Percentiles rank a stretch among this genome's conserved stretches.
These are phyloP conservation scores for Annulohypoxylon moriforme DNA, from an alignment of 495 filamentous ascomycete genomes.

Conservation along the genomic window DNA sequence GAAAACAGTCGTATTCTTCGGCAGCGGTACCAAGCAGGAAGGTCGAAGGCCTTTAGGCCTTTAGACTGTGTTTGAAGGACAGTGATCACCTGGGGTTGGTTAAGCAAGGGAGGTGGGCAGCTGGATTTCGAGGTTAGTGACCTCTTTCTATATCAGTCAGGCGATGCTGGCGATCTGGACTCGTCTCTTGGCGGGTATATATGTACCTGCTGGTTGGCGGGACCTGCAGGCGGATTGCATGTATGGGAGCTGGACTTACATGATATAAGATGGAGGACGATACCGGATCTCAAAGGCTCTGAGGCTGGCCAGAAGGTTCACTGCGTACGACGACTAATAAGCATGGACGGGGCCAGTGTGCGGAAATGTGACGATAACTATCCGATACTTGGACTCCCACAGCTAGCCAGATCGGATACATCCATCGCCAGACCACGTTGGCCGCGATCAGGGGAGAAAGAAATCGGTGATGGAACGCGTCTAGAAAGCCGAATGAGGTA, in stretches of 20 bases:
- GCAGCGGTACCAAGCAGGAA: slow-evolving; percentile 8
- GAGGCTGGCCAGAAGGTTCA: slow-evolving; percentile 23
- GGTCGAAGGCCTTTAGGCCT: slow-evolving; percentile 11
- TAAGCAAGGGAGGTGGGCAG: slow-evolving; percentile 13
- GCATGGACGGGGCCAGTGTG: slow-evolving; percentile 28
- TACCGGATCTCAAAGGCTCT: neutral
- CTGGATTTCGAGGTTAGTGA: slow-evolving; percentile 18
- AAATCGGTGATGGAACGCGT: slow-evolving; percentile 20
- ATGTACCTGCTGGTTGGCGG: slow-evolving; percentile 27
- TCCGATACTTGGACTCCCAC: slow-evolving; percentile 16
- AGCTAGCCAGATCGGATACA: slow-evolving; percentile 11
- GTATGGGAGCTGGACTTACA: slow-evolving; percentile 24
- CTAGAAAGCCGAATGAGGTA: slow-evolving; percentile 27
- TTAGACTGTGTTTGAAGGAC: slow-evolving; percentile 8
- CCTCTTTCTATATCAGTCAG: slow-evolving; percentile 35
- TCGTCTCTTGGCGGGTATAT: slow-evolving; percentile 24
- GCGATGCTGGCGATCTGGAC: slow-evolving; percentile 33
- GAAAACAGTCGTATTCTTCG: slow-evolving; percentile 2
- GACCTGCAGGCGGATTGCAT: slow-evolving; percentile 40
- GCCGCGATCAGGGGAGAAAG: slow-evolving; percentile 6
- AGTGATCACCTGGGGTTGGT: slow-evolving; percentile 10
- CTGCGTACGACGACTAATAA: slow-evolving; percentile 25
- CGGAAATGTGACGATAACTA: slow-evolving; percentile 8
- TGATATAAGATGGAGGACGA: slow-evolving; percentile 19
- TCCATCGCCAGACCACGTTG: slow-evolving; percentile 21